Evolutionary conservation across 257 asterid genomes (phyloP).

Genomic region (Fraxinus excelsior): DNA sequence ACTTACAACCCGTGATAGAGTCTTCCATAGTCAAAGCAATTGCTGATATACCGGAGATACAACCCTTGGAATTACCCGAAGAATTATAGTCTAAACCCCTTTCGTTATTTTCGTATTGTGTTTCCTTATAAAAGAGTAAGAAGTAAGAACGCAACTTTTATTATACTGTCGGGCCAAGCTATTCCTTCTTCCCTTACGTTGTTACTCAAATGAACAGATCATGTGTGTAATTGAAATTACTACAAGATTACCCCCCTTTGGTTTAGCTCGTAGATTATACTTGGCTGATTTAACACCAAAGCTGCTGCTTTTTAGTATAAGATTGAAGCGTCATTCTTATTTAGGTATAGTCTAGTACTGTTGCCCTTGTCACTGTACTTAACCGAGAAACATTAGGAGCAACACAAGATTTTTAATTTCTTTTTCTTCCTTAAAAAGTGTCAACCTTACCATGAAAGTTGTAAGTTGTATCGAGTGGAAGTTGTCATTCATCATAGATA

Average conservation of each 20-base stretch:
- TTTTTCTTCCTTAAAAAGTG: too few relatives aligned
- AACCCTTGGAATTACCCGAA: slow-evolving; percentile 21
- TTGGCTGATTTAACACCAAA: neutral
- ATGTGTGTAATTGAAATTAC: slow-evolving; percentile 25
- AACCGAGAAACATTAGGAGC: too few relatives aligned
- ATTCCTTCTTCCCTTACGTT: neutral
- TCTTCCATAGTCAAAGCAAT: slow-evolving; percentile 24
- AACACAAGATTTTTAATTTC: too few relatives aligned
- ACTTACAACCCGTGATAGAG: slow-evolving; percentile 23
- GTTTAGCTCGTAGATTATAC: neutral
- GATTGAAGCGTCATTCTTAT: too few relatives aligned
- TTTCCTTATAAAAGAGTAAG: slow-evolving; percentile 7
- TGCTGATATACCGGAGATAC: slow-evolving; percentile 20
- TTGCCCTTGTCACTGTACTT: too few relatives aligned
- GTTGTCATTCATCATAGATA: too few relatives aligned
- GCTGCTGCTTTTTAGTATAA: too few relatives aligned
- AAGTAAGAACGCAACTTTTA: neutral
- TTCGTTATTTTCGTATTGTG: slow-evolving; percentile 5
- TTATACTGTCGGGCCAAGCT: neutral
- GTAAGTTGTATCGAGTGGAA: too few relatives aligned
- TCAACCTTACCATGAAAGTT: too few relatives aligned
- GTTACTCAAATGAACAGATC: slow-evolving; percentile 23
- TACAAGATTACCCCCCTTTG: slow-evolving; percentile 4
- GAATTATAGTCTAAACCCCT: slow-evolving; percentile 15
- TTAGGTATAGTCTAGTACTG: too few relatives aligned